These are phyloP conservation scores for Trypanosoma caninum DNA, from an alignment of 208 protist species.

Conservation along the genomic window DNA sequence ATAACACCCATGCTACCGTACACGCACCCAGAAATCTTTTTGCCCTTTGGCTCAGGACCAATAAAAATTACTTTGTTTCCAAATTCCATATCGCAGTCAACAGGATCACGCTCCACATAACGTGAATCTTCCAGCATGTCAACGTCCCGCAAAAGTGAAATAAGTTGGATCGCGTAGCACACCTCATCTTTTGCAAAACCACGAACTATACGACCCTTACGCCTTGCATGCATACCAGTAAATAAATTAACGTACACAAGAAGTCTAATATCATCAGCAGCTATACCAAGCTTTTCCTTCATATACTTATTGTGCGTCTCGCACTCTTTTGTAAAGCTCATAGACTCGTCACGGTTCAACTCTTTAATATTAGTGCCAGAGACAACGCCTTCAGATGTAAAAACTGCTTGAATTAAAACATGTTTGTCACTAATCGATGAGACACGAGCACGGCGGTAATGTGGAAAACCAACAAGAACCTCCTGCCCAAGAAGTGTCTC, in stretches of 20 bases:
- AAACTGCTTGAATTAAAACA: slow-evolving; percentile 39
- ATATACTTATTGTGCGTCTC: slow-evolving; percentile 76
- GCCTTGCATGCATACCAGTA: slow-evolving; percentile 61
- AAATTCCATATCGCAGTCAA: slow-evolving; percentile 38
- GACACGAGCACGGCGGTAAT: slow-evolving; percentile 84
- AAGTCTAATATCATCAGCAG: slow-evolving; percentile 42
- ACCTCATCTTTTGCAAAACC: slow-evolving; percentile 73
- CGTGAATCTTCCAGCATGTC: slow-evolving; percentile 65
- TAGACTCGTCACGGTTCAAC: slow-evolving; percentile 66
- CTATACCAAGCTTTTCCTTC: slow-evolving; percentile 78
- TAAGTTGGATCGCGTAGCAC: slow-evolving; percentile 73
- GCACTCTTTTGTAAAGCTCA: slow-evolving; percentile 53
- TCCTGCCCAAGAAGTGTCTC: slow-evolving; percentile 64
- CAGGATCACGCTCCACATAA: slow-evolving; percentile 69
- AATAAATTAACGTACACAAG: slow-evolving; percentile 87
- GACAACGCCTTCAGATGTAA: slow-evolving; percentile 57
- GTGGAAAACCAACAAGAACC: slow-evolving; percentile 84
- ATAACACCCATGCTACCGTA: slow-evolving; percentile 59
- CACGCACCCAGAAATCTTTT: slow-evolving; percentile 22
- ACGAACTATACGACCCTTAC: slow-evolving; percentile 50
- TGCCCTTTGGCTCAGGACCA: slow-evolving; percentile 64
- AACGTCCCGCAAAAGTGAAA: slow-evolving; percentile 52
- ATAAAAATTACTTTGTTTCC: slow-evolving; percentile 70
- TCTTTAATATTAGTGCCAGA: slow-evolving; percentile 45
- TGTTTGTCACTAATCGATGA: slow-evolving; percentile 56